Base-by-base conservation (phyloP, 2,329 filamentous ascomycete genomes). In the Curvularia hawaiiensis region DNA sequence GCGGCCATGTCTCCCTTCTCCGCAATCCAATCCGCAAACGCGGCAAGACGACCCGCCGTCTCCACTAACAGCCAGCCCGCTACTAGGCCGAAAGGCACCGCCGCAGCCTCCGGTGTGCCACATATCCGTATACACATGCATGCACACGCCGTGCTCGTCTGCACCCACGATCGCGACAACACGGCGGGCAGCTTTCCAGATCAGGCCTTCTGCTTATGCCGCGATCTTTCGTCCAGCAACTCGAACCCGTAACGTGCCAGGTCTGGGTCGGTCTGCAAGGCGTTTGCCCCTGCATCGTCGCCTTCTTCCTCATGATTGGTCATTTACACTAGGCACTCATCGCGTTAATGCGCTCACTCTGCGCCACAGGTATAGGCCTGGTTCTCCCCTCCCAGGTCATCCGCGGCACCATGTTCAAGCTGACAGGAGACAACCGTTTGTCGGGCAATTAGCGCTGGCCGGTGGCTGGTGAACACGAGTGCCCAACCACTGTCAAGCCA, bases 1-100 rank as follows among this genome's bases (percentile, higher is more conserved):
- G 63, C 59, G 54, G 58, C 56, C 58, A 60, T 60, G 59, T 62
- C 62, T 58, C 49, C 39, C 54, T 57, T 60, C 61, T 66, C 64
- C 65, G 59, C 65, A 31, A 26, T 26, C 26, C 26, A 68, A 62
- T 64, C 57, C 56, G 56, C 62, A 59, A 64, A 61, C 54, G 60
- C 62, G 65, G 64, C 62, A 69, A 63, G 56, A 60, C 59, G 64
- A 69, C 61, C 65, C 65, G 63, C 61, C 54, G 63, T 58, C 54
- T 54, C 58, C 58, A 54, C 54, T 22, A 46, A 43, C 45, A 57
- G 53, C 30, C 30, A 11, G 10, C 53, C 50, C 56, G 35, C 53
- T 50, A 52, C 54, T 47, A 47, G 45, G 55, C 55, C 45, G 45
- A 38, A 18, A 50, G 39, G 54, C 52, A 55, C 52, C 38, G 55